Base-by-base conservation (phyloP, 495 filamentous ascomycete genomes). In the Sporormia fimetaria region DNA sequence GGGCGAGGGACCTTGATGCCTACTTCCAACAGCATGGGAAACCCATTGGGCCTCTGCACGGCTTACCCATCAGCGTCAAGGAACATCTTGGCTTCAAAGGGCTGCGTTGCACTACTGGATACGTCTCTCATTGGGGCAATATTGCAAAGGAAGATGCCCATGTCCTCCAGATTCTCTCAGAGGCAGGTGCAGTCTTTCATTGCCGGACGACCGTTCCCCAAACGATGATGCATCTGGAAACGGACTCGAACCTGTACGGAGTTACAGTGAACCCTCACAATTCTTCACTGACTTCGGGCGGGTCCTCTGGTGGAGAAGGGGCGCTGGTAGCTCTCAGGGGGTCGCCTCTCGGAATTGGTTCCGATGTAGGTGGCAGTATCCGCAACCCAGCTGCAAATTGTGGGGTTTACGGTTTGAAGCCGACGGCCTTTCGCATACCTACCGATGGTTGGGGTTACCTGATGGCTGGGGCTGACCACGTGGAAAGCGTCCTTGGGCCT, bases 1-100 rank as follows among this genome's bases (percentile, higher is more conserved):
- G 62, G 6, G 62, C 62, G 3, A 42, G 49, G 17, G 47, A 57
- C n/a, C 52, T 64, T 0, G 63, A 66, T 36, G 40, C 44, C 21
- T 58, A 64, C 40, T 46, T 53, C 21, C 16, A 37, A 2, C 10
- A 45, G 17, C 49, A 63, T 30, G 33, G 36, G 16, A 63, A 63
- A 32, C 59, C 67, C 3, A 45, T 72, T 10, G 79, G 79, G 0
- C 78, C 77, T 2, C 60, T 84, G 0, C 79, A 84, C 42, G 80
- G 80, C 12, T 42, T 84, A 4, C 79, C 79, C 0, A 73, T 83
- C 18, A 75, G 70, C 23, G 66, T 81, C 9, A 84, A 84, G 56
- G 79, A 83, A 52, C 66, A 75, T 37, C 64, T 80, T 38, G 66
- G 65, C 12, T 66, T 83, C 15, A 62, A 73, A 47, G 76, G 67